Base-by-base conservation (phyloP, 306 rosid species). In the Dicorynia guianensis region DNA sequence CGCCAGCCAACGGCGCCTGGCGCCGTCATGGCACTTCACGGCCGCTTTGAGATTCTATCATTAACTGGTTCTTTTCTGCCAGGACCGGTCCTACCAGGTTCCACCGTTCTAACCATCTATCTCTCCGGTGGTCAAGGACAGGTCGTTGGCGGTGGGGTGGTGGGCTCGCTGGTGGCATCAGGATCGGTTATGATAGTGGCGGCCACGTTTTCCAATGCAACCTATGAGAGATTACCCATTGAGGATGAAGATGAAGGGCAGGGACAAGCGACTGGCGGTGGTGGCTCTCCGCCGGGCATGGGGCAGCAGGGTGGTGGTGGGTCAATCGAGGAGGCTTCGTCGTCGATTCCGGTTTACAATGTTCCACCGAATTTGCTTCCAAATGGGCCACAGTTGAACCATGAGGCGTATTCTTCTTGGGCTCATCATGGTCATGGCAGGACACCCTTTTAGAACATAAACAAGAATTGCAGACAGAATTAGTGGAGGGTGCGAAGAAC, bases 151-250 rank as follows among this genome's bases (percentile, higher is more conserved):
- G 98, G 98, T 0, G 89, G 88, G 15, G 95, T 93, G 47, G 91
- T 89, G 11, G 96, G 98, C 0, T 91, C 96, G 0, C 84, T 93
- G 4, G 42, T 88, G 48, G 98, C 98, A 0, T 79, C 95, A 0
- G 96, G 98, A 1, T 87, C 96, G 1, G 96, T 93, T 38, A 87
- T 90, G 90, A 80, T 93, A 63, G 87, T 90, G 63, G 94, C 95
- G 0, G 98, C 98, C 0, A 90, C 96, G 3, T 93, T 93, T 75
- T 85, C 98, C 0, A 90, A 90, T 34, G 98, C 98, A 0, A 89
- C 91, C 1, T 93, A 89, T 35, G 98, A 90, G 69, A 86, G 98
- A 61, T 39, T 93, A 70, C 96, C 96, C 0, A 63, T 93, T 36
- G 94, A 87, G 18, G 93, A 91, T n/a, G 98, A 87, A 4, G 98